Conservation (phyloP, 1,139 yeast genomes). For the Yamadazyma sp. region DNA sequence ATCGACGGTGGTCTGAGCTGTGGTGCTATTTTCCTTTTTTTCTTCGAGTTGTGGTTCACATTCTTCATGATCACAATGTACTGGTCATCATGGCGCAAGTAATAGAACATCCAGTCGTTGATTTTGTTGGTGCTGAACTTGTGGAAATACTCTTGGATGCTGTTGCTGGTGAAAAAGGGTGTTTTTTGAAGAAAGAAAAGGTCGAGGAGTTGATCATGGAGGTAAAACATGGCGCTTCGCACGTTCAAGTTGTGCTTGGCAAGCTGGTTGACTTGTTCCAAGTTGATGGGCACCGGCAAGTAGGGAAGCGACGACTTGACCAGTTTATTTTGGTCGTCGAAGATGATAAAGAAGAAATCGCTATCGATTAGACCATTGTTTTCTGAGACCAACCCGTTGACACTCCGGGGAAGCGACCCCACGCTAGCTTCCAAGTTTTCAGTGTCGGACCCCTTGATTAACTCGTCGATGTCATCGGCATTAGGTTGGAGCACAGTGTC, state of each 20-base stretch:
- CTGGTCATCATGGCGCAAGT: slow-evolving; percentile 30
- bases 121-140: slow-evolving; percentile 40
- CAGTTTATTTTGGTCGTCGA: slow-evolving; percentile 25
- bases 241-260: slow-evolving; percentile 13
- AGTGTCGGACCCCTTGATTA: slow-evolving; percentile 17
- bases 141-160: slow-evolving; percentile 40
- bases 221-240: slow-evolving; percentile 34
- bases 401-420: slow-evolving; percentile 30
- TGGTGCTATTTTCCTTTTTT: slow-evolving; percentile 15
- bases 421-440: slow-evolving; percentile 24
- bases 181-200: slow-evolving; percentile 30
- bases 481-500: slow-evolving; percentile 21
- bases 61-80: slow-evolving; percentile 39
- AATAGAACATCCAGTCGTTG: slow-evolving; percentile 50
- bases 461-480: slow-evolving; percentile 21
- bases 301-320: slow-evolving; percentile 43
- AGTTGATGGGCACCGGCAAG: slow-evolving; percentile 24
- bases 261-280: slow-evolving; percentile 12
- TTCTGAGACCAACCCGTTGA: slow-evolving; percentile 17
- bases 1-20: slow-evolving; percentile 6
- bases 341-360: slow-evolving; percentile 41
- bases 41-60: slow-evolving; percentile 24
- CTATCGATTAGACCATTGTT: slow-evolving; percentile 23
- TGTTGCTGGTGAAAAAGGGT: slow-evolving; percentile 22
- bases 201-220: slow-evolving; percentile 42